These are phyloP conservation scores for Penicillium capsulatum DNA, from an alignment of 2,329 filamentous ascomycete species.

Conservation along the genomic window DNA sequence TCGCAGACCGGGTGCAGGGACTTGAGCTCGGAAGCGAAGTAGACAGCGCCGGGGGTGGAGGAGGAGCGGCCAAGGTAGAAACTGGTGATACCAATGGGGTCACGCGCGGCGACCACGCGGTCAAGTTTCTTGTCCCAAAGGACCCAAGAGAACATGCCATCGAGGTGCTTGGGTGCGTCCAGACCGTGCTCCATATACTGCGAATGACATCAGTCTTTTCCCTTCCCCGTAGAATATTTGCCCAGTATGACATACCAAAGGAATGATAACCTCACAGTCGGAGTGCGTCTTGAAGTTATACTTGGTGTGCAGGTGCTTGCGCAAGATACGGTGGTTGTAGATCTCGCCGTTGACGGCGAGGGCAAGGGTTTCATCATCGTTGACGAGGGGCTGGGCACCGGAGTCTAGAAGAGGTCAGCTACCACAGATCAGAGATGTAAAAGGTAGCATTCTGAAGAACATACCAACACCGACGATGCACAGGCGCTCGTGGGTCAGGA, in stretches of 20 bases:
- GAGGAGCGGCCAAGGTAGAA: conserved; percentile 95
- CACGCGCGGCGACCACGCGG: conserved; percentile 86
- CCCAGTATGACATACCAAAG: conserved; percentile 65
- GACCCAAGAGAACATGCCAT: conserved; percentile 99
- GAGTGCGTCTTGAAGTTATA: conserved; percentile 99
- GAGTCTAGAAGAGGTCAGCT: conserved; percentile 58
- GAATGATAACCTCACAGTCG: conserved; percentile 98
- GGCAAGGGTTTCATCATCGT: conserved; percentile 79
- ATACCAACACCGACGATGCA: conserved; percentile 94
- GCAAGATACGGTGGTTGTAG: conserved; percentile 96
- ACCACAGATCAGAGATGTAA: background rate
- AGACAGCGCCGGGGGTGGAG: conserved; percentile 74
- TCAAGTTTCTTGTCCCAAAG: conserved; percentile 94
- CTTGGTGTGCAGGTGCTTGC: conserved; percentile 74
- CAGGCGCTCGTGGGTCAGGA: conserved; percentile 94
- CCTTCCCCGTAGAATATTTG: background rate
- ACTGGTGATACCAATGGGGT: conserved; percentile 94
- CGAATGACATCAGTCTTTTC: conserved; percentile 15
- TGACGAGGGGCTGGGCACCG: conserved; percentile 92
- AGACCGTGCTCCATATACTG: conserved; percentile 90
- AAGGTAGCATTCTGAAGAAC: conserved; percentile 27
- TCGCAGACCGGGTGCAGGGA: conserved; percentile 90
- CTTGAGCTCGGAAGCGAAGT: conserved; percentile 97
- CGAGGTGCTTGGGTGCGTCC: conserved; percentile 86
- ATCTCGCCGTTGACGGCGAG: conserved; percentile 99